phyloP scores from a whole-genome alignment of 1,284 basidiomycete species.

The Ustilago hordei region DNA sequence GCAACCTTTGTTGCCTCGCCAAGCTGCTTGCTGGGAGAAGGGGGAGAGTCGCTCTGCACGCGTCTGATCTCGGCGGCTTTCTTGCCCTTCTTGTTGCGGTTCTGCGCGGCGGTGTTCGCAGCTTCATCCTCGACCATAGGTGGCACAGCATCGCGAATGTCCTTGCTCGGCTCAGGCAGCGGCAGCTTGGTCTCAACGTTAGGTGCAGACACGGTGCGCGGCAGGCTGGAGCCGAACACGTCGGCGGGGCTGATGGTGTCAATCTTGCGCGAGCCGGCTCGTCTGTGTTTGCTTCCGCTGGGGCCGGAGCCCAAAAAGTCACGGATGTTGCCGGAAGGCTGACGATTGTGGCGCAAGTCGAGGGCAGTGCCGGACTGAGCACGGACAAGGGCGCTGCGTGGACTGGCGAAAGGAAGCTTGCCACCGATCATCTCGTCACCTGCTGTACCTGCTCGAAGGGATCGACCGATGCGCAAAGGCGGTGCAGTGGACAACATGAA shows the following conservation, averaged over 20 bases:
- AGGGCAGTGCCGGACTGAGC: constrained; percentile 41
- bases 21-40: constrained; percentile 35
- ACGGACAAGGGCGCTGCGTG: constrained; percentile 49
- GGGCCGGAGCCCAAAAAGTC: constrained; percentile 31
- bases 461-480: constrained; percentile 28
- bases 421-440: constrained; percentile 50
- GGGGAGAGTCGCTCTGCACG: constrained; percentile 45
- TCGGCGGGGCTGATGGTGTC: constrained; percentile 68
- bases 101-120: constrained; percentile 12
- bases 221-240: constrained; percentile 58
- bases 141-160: constrained; percentile 22
- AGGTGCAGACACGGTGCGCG: constrained; percentile 34
- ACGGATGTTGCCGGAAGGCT: constrained; percentile 44
- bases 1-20: constrained; percentile 5
- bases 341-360: constrained; percentile 27
- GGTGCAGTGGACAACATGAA: constrained; percentile 27
- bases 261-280: constrained; percentile 38
- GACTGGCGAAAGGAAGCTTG: constrained; percentile 48
- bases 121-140: constrained; percentile 17
- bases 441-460: constrained; percentile 20
- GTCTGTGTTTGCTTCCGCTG: constrained; percentile 33
- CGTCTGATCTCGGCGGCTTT: constrained; percentile 28
- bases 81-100: constrained; percentile 37
- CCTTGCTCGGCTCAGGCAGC: constrained; percentile 41
- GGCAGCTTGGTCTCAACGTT: constrained; percentile 27